Conservation (phyloP, 495 filamentous ascomycete genomes). For the Aspergillus panamensis region DNA sequence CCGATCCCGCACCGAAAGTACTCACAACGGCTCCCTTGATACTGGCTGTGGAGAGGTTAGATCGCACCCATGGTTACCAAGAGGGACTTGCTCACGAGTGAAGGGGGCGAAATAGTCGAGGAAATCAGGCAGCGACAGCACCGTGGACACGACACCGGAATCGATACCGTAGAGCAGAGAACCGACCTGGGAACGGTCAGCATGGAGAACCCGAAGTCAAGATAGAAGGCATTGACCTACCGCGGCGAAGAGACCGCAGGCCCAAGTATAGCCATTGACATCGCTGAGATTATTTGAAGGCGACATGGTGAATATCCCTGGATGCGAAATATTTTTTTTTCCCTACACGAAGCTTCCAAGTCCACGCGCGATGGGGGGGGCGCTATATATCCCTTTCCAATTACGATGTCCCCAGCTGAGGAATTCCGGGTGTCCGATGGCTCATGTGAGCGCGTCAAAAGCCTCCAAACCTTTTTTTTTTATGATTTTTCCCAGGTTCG, state of each 20-base stretch:
- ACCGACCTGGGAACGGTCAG: conserved; percentile 1
- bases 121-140: conserved; percentile 8
- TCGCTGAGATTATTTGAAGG: background rate
- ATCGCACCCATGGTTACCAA: too few relatives aligned
- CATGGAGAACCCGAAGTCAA: background rate
- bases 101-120: conserved; percentile 9
- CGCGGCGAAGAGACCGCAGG: conserved; percentile 10
- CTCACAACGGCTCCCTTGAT: conserved; percentile 8
- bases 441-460: too few relatives aligned
- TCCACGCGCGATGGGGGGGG: background rate
- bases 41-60: conserved; percentile 5
- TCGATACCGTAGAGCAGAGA: conserved; percentile 14
- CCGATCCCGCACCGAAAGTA: conserved; percentile 10
- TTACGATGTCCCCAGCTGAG: too few relatives aligned
- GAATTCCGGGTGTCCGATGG: too few relatives aligned
- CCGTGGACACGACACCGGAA: conserved; percentile 11
- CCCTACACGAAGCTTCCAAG: background rate
- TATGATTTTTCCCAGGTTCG: too few relatives aligned
- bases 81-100: too few relatives aligned
- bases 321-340: background rate
- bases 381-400: background rate
- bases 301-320: background rate
- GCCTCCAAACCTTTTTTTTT: too few relatives aligned
- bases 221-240: background rate
- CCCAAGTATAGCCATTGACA: conserved; percentile 11